Base-by-base conservation (phyloP, 495 filamentous ascomycete species). In the Xylaria castorea region DNA sequence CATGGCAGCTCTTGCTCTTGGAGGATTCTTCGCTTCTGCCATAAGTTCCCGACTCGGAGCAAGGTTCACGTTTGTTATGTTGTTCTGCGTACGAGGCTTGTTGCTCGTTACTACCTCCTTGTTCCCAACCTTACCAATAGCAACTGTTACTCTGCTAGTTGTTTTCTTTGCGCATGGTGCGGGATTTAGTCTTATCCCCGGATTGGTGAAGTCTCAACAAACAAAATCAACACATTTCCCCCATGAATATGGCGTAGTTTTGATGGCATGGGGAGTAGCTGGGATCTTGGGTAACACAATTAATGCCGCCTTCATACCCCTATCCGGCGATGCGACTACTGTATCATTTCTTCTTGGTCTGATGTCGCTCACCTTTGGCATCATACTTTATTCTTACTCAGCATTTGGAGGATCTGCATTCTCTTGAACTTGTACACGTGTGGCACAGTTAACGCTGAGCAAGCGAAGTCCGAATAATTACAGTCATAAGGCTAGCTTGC, bases 251-350 rank as follows among this genome's bases (percentile, higher is more conserved):
- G 63, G 63, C 14, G 11, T 34, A 27, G 63, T 48, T 7, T 48
- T 48, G 63, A 48, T 18, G 25, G 40, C 63, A 32, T 66, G 63
- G 63, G 63, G 61, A 25, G 25, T 34, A 32, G 63, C 63, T 66
- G 42, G 63, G 14, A 34, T 48, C 18, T 1, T 66, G 16, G 42
- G 63, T 27, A 50, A 18, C 38, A 22, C 18, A 34, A 48, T 48
- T 2, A 46, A 66, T 66, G 63, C 63, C 9, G 30, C 27, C 12
- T 64, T 42, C 22, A 1, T 64, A 20, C 30, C 61, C 38, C 8
- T 38, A 42, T 64, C 38, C 2, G 61, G 61, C 11, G 38, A 64
- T 4, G 61, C 38, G 38, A n/a, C 61, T 11, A 44, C n/a, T 38
- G 34, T 61, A 25, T 36, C 58, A 38, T 22, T 61, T 22, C 58